A percentile compares a stretch with the other conserved stretches of the same genome.
phyloP scores from a whole-genome alignment of 768 basidiomycete genomes.

The Xerocomellus intermedius region DNA sequence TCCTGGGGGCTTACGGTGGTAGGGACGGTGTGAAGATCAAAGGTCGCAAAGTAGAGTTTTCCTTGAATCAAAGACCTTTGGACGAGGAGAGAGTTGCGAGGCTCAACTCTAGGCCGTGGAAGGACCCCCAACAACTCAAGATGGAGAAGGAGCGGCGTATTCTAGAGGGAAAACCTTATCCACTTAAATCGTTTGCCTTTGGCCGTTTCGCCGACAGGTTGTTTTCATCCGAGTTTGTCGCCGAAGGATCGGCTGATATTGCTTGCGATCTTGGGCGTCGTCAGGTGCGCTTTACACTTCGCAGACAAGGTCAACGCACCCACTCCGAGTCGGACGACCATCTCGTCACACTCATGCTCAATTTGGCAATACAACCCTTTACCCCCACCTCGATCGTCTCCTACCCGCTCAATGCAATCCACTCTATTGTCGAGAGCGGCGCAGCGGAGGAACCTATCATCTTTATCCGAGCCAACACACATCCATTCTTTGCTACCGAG shows the following conservation, averaged over 20 bases:
- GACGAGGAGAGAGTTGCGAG: conserved; percentile 22
- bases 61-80: conserved; percentile 19
- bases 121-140: conserved; percentile 29
- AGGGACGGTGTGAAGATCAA: conserved; percentile 26
- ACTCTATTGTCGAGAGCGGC: conserved; percentile 17
- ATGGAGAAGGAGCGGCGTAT: conserved; percentile 25
- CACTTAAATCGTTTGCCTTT: conserved; percentile 30
- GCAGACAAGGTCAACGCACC: conserved; percentile 22
- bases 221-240: conserved; percentile 35
- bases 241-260: conserved; percentile 28
- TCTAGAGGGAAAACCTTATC: conserved; percentile 20
- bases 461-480: conserved; percentile 34
- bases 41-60: conserved; percentile 21
- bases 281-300: conserved; percentile 31
- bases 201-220: conserved; percentile 36
- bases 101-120: conserved; percentile 28
- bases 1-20: conserved; percentile 28
- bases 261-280: conserved; percentile 36
- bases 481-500: conserved; percentile 29
- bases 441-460: conserved; percentile 14
- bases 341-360: background rate
- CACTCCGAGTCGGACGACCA: background rate
- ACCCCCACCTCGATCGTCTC: conserved; percentile 10
- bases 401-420: conserved; percentile 24
- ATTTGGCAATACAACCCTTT: background rate